Percentiles rank a stretch among this genome's conserved stretches.
Evolutionary conservation across 495 filamentous ascomycete species (phyloP).

Genomic region (Penicillium nucicola): DNA sequence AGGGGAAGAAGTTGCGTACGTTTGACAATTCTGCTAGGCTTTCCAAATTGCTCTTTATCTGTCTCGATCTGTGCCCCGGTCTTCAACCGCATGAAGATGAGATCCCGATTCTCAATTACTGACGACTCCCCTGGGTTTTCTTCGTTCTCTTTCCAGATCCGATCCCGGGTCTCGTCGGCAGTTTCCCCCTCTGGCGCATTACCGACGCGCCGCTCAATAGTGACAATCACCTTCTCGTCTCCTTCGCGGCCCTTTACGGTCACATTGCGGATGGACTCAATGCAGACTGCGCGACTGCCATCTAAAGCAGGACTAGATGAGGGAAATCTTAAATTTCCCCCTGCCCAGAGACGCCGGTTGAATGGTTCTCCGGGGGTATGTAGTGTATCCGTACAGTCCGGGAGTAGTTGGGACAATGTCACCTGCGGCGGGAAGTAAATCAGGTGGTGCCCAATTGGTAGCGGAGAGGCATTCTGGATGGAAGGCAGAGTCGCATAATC

Average conservation of each 20-base stretch:
- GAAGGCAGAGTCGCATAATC: constrained; percentile 29
- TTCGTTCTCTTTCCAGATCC: constrained; percentile 44
- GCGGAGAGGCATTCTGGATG: constrained; percentile 24
- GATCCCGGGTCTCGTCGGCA: constrained; percentile 30
- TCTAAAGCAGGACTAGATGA: constrained; percentile 37
- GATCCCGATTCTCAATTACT: constrained; percentile 52
- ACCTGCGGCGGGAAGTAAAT: constrained; percentile 70
- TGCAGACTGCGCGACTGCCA: constrained; percentile 51
- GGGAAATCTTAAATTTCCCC: constrained; percentile 49
- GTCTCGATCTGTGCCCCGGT: constrained; percentile 27
- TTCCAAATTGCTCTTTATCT: constrained; percentile 27
- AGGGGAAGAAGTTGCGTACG: constrained; percentile 23
- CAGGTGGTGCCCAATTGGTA: constrained; percentile 58
- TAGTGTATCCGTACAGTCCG: constrained; percentile 69
- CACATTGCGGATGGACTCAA: constrained; percentile 64
- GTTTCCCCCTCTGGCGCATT: constrained; percentile 32
- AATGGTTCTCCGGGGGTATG: constrained; percentile 67
- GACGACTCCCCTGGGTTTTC: constrained; percentile 31
- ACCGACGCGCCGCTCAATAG: constrained; percentile 51
- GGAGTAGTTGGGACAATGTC: constrained; percentile 52
- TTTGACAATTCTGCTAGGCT: constrained; percentile 32
- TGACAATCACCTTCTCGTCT: constrained; percentile 59
- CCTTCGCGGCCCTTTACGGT: constrained; percentile 51
- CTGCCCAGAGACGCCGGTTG: constrained; percentile 75
- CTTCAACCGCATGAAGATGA: constrained; percentile 60